phyloP scores from a whole-genome alignment of 202 grass and related monocot genomes.

The Bolboschoenoplectus hybrid region DNA sequence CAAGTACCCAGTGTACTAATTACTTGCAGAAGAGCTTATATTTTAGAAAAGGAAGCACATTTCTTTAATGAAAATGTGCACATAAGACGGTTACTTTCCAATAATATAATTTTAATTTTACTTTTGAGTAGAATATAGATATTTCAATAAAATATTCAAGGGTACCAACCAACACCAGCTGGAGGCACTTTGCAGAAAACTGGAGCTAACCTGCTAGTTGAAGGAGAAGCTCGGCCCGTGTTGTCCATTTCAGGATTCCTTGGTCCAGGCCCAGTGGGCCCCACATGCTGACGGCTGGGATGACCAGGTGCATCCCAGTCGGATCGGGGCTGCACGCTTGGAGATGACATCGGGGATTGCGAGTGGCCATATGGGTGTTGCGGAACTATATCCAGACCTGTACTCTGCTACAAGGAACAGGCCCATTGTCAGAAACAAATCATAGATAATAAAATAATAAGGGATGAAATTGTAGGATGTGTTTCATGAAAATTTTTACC shows the following conservation, averaged over 20 bases:
- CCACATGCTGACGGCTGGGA: constrained; percentile 51
- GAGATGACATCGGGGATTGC: constrained; percentile 78
- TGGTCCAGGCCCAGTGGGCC: constrained; percentile 46
- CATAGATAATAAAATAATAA: constrained; percentile 9
- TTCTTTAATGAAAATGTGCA: not conserved
- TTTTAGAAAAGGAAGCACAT: not conserved
- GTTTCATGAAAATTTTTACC: constrained; percentile 18
- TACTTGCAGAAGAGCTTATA: constrained; percentile 10
- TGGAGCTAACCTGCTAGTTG: constrained; percentile 50
- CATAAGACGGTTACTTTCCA: not conserved
- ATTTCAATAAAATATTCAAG: constrained; percentile 23
- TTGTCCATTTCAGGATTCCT: constrained; percentile 59
- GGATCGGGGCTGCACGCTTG: constrained; percentile 56
- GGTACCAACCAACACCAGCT: not conserved
- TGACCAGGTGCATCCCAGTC: constrained; percentile 54
- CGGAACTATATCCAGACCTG: constrained; percentile 68
- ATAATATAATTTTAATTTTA: not conserved
- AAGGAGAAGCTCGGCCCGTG: constrained; percentile 47
- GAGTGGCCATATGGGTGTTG: constrained; percentile 63
- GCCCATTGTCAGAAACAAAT: constrained; percentile 26
- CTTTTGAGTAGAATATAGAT: not conserved
- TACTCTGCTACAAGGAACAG: constrained; percentile 46
- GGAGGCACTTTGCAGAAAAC: constrained; percentile 18
- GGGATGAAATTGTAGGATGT: constrained; percentile 40
- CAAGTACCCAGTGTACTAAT: not conserved